Base-by-base conservation (phyloP, 345 rosid genomes). In the Brassica juncea region DNA sequence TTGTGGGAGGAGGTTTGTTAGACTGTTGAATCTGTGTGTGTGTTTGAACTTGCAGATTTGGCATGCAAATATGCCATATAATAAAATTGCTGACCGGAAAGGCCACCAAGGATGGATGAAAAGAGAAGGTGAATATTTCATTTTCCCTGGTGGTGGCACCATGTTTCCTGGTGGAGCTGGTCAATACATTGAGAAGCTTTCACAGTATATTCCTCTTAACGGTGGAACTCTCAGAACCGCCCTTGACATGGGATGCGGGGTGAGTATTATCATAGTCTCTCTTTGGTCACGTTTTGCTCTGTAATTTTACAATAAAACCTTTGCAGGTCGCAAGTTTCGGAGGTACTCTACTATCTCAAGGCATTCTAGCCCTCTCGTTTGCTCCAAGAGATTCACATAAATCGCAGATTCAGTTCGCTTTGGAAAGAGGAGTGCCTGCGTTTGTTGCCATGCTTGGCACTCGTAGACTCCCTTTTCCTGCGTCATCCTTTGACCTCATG, bases 41-140 rank as follows among this genome's bases (percentile, higher is more conserved):
- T 19, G 21, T 27, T 28, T 28, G 31, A 28, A 28, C 0, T 62
- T 80, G 71, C 37, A 80, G 99, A 95, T 95, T 67, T 95, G 98
- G 97, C 99, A 93, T 78, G 86, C 93, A 49, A 95, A 95, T 76
- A 89, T 96, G 98, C 99, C 99, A 2, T 87, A 96, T 76, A 74
- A 96, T 78, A 96, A 96, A 81, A 90, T 96, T 80, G 99, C 99
- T 1, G 90, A 89, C 78, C 85, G 99, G 87, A 95, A 95, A 84
- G 99, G 99, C 54, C 99, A 93, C 69, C 99, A 96, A 70, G 98
- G 99, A 76, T 96, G 99, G 98, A 96, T 93, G 98, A 93, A 93
- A 85, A 83, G 86, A 82, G 92, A 89, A 66, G 97, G 97, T 0
- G 90, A 86, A 9, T 80, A 90, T 81, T 96, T 96, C 77, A 82